These are phyloP conservation scores for Solanum sejunctum DNA, from an alignment of 257 asterid species.

Conservation along the genomic window DNA sequence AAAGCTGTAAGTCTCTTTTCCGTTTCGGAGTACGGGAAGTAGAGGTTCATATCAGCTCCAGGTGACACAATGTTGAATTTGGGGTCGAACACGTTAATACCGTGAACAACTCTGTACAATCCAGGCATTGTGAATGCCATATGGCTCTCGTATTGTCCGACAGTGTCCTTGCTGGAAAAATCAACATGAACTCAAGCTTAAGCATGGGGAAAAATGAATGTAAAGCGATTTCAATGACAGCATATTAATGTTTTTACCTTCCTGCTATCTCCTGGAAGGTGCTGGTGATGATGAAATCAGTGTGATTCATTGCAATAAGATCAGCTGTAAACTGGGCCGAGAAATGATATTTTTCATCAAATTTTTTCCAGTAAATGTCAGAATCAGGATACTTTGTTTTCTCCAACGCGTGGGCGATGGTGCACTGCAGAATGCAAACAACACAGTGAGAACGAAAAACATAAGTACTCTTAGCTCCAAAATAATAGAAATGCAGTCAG, in stretches of 20 bases:
- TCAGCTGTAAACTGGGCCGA: slow-evolving; percentile 96
- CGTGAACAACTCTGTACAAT: slow-evolving; percentile 87
- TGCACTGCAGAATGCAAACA: background rate
- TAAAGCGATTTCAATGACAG: background rate
- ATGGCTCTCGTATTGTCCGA: slow-evolving; percentile 94
- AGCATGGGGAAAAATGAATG: background rate
- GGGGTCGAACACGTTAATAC: slow-evolving; percentile 85
- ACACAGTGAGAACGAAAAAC: background rate
- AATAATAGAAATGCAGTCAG: background rate
- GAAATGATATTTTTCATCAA: slow-evolving; percentile 85
- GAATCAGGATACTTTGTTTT: slow-evolving; percentile 14
- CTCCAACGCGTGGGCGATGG: slow-evolving; percentile 11
- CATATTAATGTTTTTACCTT: slow-evolving; percentile 27
- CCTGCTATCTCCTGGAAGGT: slow-evolving; percentile 98
- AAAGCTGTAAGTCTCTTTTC: slow-evolving; percentile 61
- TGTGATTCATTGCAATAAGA: slow-evolving; percentile 93
- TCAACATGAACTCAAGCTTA: background rate
- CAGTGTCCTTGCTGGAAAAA: slow-evolving; percentile 74
- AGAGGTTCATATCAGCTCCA: slow-evolving; percentile 68
- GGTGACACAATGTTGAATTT: slow-evolving; percentile 97
- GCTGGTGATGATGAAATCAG: slow-evolving; percentile 95
- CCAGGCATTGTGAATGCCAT: slow-evolving; percentile 98
- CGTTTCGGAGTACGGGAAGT: slow-evolving; percentile 56
- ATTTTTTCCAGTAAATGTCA: slow-evolving; percentile 5
- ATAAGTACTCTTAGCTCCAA: background rate